Evolutionary conservation across 768 basidiomycete species (phyloP), one percentile per base, ranked within the genome.

Genomic region (Calvatia gigantea): DNA sequence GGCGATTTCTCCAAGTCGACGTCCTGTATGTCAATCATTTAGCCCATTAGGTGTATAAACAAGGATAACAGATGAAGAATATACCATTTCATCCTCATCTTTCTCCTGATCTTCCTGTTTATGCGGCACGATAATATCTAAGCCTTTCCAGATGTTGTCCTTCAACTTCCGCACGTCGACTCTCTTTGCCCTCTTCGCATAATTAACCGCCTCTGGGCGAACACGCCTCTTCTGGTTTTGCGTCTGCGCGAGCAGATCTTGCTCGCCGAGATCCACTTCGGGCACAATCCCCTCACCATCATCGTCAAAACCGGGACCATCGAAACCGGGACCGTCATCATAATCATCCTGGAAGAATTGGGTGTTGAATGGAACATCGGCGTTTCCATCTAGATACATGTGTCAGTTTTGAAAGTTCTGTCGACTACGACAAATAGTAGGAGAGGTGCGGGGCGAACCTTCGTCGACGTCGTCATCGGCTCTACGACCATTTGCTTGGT

Each of bases 141-240:
- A 69, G 1, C 90, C 90, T 67, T 82, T 91, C 97, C 97, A 98
- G 45, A 99, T 98, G 62, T 94, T 96, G 58, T 98, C 96, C 75
- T 99, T 99, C 59, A 99, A 74, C 72, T 89, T 94, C 65, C 93
- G 83, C 33, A 99, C 96, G 65, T 98, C 97, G 19, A 99, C 96
- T 38, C 96, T 77, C 74, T 98, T 99, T 2, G 96, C 97, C 33
- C 89, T 84, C 72, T 94, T 95, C 1, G 95, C 88, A 65, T 97
- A 98, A 60, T 94, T 92, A 61, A 99, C 93, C 49, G 83, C 81
- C 65, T 97, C 90, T 5, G 94, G 94, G 61, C 85, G 77, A 35
- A 91, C 85, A 8, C 92, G 87, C 50, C 91, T 85, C 32, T 85
- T 82, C 63, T 85, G 83, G 43, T 77, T 77, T 62, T 91, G 85